These are phyloP conservation scores for Pneumocystis sp. DNA, from an alignment of 1,139 yeast species.

Conservation along the genomic window DNA sequence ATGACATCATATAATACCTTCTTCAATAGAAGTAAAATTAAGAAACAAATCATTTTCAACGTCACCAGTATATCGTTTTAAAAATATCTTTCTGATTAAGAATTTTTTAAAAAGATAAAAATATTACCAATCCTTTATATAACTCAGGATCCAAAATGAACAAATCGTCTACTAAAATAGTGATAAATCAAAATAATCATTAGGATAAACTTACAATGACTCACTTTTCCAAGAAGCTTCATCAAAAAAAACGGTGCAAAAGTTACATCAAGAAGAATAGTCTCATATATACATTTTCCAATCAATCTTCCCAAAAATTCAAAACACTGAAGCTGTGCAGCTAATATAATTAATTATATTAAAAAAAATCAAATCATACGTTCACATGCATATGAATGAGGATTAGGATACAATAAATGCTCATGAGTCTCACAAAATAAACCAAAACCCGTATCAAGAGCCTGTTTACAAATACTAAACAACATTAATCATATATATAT, in stretches of 20 bases:
- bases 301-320: slow-evolving; percentile 64
- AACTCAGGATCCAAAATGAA: slow-evolving; percentile 54
- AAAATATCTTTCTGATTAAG: slow-evolving; percentile 23
- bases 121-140: slow-evolving; percentile 40
- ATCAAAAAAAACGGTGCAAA: slow-evolving; percentile 80
- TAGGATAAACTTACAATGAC: slow-evolving; percentile 6
- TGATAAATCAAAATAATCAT: slow-evolving; percentile 10
- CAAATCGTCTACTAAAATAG: slow-evolving; percentile 65
- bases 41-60: slow-evolving; percentile 49
- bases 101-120: not conserved
- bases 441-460: slow-evolving; percentile 36
- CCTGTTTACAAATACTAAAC: slow-evolving; percentile 46
- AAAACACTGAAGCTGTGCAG: slow-evolving; percentile 28
- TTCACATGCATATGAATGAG: slow-evolving; percentile 27
- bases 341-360: slow-evolving; percentile 19
- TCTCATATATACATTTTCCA: slow-evolving; percentile 84
- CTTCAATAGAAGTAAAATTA: slow-evolving; percentile 46
- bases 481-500: not conserved
- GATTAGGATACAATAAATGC: slow-evolving; percentile 62
- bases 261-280: slow-evolving; percentile 61
- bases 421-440: slow-evolving; percentile 42
- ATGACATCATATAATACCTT: slow-evolving; percentile 17
- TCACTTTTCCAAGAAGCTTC: slow-evolving; percentile 36
- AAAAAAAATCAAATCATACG: not conserved
- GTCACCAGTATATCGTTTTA: slow-evolving; percentile 40